These are phyloP conservation scores for Colletotrichum tabaci DNA, from an alignment of 2,329 filamentous ascomycete species.

Conservation along the genomic window DNA sequence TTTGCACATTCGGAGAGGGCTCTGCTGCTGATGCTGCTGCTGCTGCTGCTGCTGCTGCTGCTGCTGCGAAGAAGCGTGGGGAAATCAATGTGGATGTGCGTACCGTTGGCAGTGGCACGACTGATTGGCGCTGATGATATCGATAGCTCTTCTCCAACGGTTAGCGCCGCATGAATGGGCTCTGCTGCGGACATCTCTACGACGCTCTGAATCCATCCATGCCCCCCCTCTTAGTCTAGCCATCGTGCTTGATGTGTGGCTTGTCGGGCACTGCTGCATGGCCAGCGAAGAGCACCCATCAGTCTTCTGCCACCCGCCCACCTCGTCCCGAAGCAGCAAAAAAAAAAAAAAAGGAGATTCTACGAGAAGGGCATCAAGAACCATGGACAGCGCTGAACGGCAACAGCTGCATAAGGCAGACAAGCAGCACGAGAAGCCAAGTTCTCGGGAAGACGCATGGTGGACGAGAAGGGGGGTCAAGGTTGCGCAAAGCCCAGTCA, in stretches of 20 bases:
- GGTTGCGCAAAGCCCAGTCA: slow-evolving; percentile 21
- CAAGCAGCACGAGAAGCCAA: not conserved
- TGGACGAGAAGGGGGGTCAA: not conserved
- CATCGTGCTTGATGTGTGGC: slow-evolving; percentile 21
- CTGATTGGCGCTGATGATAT: slow-evolving; percentile 3
- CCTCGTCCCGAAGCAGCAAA: not conserved
- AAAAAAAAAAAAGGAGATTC: not conserved
- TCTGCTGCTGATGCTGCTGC: not conserved
- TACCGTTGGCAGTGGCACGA: not conserved
- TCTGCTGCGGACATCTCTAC: slow-evolving; percentile 8
- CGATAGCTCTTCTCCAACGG: not conserved
- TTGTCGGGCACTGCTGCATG: slow-evolving; percentile 33
- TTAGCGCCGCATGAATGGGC: not conserved
- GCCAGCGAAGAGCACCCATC: not conserved
- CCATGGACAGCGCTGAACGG: not conserved
- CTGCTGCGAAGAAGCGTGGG: not conserved
- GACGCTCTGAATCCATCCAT: not conserved
- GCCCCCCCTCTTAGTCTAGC: not conserved
- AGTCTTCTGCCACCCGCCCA: not conserved
- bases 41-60: not conserved
- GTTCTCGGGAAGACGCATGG: slow-evolving; percentile 16
- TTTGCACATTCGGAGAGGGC: slow-evolving; percentile 23
- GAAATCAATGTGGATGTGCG: not conserved
- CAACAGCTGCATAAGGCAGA: not conserved
- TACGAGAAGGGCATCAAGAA: not conserved